Evolutionary conservation across 2,329 filamentous ascomycete species (phyloP).

Genomic region (Alternaria gansuensis): DNA sequence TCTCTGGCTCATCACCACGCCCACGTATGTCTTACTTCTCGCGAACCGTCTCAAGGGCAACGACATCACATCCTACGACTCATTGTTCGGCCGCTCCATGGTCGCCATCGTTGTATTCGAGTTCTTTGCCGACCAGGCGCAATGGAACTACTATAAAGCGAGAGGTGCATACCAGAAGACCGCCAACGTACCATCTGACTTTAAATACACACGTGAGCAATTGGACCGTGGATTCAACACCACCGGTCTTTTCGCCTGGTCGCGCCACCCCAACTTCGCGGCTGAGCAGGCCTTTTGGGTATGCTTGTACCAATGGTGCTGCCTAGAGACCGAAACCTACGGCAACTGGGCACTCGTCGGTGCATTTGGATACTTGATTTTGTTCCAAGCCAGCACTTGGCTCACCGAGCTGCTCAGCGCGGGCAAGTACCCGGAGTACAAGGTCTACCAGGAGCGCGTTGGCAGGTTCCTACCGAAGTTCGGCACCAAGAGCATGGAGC

Average conservation of each 20-base stretch:
- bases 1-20: slow-evolving; percentile 79
- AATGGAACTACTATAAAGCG: slow-evolving; percentile 87
- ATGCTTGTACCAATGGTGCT: slow-evolving; percentile 86
- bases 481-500: slow-evolving; percentile 44
- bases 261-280: slow-evolving; percentile 92
- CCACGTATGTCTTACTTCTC: slow-evolving; percentile 84
- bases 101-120: slow-evolving; percentile 70
- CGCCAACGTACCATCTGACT: slow-evolving; percentile 72
- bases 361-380: slow-evolving; percentile 71
- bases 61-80: slow-evolving; percentile 63
- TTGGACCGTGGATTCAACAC: slow-evolving; percentile 90
- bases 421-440: slow-evolving; percentile 88
- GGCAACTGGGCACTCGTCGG: slow-evolving; percentile 84
- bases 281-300: slow-evolving; percentile 94
- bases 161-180: slow-evolving; percentile 79
- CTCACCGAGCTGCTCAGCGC: slow-evolving; percentile 84
- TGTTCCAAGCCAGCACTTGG: slow-evolving; percentile 90
- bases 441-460: slow-evolving; percentile 81
- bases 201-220: slow-evolving; percentile 72
- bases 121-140: slow-evolving; percentile 87
- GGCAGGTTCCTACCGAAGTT: slow-evolving; percentile 79
- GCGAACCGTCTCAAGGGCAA: slow-evolving; percentile 68
- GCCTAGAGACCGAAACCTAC: slow-evolving; percentile 72
- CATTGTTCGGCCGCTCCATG: slow-evolving; percentile 64
- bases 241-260: slow-evolving; percentile 84